Evolutionary conservation across 805 yeast genomes (phyloP), one percentile per base, ranked within the genome.

Genomic region (Saccharomyces mikatae): DNA sequence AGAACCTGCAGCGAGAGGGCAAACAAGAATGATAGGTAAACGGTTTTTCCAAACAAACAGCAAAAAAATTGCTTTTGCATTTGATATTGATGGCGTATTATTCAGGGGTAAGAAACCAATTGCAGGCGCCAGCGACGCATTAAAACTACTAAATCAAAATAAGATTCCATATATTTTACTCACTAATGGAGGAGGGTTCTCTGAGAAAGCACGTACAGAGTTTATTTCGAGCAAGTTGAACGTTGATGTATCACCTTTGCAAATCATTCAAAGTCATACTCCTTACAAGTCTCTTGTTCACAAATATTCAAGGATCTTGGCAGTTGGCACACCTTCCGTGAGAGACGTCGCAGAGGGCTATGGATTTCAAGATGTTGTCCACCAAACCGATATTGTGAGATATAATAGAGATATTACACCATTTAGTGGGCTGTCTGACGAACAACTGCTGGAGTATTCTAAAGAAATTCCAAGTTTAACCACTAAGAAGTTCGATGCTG

Each of bases 181-280:
- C 66, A 90, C 97, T 6, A 90, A 91, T 67, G 97, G 97, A 21
- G 97, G 97, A 6, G 97, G 97, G 1, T 77, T 77, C 31, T 70
- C 79, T 11, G 97, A 90, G 63, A 56, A 63, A 4, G 77, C 75
- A n/a, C 74, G 96, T 47, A 81, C 83, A 1, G 72, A 74, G 2
- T 78, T 76, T 32, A 67, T 88, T 2, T 76, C 82, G 1, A 62
- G 72, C 8, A 69, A 70, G 36, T 68, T 86, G 52, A 76, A 72
- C 6, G 66, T 67, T 2, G 62, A 65, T 1, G 69, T 86, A n/a
- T 71, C 78, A 29, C 77, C 82, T 2, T 69, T 75, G 47, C 96
- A 90, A 63, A 74, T 91, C 47, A 82, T 91, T 17, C 95, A 87
- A 69, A 82, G 92, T 44, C 97, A 91, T 67, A 89, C 97, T 0